A percentile compares a stretch with the other conserved stretches of the same genome.
Evolutionary conservation across 306 rosid species (phyloP).

Genomic region (Malus sylvestris): DNA sequence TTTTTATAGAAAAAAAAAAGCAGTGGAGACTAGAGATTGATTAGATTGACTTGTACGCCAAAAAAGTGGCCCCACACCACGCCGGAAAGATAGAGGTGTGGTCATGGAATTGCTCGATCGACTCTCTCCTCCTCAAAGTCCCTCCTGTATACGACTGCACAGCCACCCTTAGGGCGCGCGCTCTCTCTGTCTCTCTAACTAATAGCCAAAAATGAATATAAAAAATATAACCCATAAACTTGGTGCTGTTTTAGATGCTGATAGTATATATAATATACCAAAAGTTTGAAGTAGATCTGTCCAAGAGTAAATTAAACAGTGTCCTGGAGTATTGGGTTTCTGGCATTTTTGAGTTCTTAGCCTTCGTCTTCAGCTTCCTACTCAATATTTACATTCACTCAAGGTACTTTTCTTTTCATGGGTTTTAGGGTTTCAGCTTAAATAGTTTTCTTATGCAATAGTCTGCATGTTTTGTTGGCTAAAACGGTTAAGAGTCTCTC

Average conservation of each 20-base stretch:
- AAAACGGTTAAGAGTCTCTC: neutral
- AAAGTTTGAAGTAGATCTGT: neutral
- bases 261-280: neutral
- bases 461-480: neutral
- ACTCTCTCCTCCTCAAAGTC: neutral
- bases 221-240: neutral
- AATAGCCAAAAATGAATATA: neutral
- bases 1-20: neutral
- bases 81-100: neutral
- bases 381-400: neutral
- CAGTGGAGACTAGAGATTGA: neutral
- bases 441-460: neutral
- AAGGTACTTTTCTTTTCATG: neutral
- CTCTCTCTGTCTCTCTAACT: neutral
- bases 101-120: neutral
- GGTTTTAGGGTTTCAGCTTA: neutral
- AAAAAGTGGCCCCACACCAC: neutral
- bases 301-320: neutral
- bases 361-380: neutral
- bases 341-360: neutral
- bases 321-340: neutral
- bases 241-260: neutral
- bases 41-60: constrained; percentile 7
- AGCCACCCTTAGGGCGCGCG: neutral
- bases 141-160: neutral